A percentile compares a stretch with the other conserved stretches of the same genome.
phyloP scores from a whole-genome alignment of 140 eudicot species.

The Stevia rebaudiana region DNA sequence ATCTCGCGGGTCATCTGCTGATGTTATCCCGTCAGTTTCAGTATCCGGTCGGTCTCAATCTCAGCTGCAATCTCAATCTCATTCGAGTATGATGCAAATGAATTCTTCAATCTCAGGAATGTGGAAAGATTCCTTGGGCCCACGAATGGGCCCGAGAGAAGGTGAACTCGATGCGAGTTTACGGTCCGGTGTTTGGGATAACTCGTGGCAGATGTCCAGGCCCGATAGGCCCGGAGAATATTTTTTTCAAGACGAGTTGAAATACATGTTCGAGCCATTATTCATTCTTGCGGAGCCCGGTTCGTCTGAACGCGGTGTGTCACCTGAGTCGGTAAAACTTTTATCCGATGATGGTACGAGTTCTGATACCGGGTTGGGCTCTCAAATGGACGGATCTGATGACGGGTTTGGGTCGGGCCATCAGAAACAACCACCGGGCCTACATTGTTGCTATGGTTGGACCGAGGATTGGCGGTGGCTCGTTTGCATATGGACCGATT shows the following conservation, averaged over 20 bases:
- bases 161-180: slow-evolving; percentile 73
- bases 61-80: slow-evolving; percentile 75
- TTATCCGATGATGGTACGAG: slow-evolving; percentile 63
- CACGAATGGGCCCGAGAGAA: slow-evolving; percentile 73
- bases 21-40: slow-evolving; percentile 46
- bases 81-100: slow-evolving; percentile 70
- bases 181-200: slow-evolving; percentile 83
- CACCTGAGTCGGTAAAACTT: slow-evolving; percentile 56
- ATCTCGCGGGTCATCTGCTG: slow-evolving; percentile 60
- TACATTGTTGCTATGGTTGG: slow-evolving; percentile 99
- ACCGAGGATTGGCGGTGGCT: slow-evolving; percentile 99
- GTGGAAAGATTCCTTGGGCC: slow-evolving; percentile 86
- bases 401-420: slow-evolving; percentile 66
- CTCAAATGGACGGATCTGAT: slow-evolving; percentile 64
- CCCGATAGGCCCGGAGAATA: slow-evolving; percentile 46
- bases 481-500: slow-evolving; percentile 94
- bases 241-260: slow-evolving; percentile 56
- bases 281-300: slow-evolving; percentile 94
- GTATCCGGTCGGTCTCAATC: slow-evolving; percentile 63
- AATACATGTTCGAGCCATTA: slow-evolving; percentile 90
- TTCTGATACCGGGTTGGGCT: slow-evolving; percentile 59
- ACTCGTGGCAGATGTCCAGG: slow-evolving; percentile 83
- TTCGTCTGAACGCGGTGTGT: slow-evolving; percentile 70
- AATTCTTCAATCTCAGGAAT: slow-evolving; percentile 61
- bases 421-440: slow-evolving; percentile 62